Evolutionary conservation across 169 alveolate species (phyloP).

Genomic region (Eimeria necatrix): DNA sequence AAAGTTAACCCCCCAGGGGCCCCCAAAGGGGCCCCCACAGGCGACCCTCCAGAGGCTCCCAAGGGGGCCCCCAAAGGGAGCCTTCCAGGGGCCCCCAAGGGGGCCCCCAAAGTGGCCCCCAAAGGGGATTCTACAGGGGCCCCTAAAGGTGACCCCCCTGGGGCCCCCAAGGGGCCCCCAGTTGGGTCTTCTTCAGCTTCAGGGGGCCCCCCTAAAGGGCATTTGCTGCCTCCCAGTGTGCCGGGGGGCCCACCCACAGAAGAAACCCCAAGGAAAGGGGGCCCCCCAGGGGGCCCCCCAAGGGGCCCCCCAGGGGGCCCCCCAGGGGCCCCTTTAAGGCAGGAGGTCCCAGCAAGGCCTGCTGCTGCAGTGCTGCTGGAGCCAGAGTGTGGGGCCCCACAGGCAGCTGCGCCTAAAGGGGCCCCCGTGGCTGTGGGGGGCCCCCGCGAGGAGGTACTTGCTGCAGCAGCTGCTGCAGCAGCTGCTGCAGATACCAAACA

Average conservation of each 20-base stretch:
- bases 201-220: no score
- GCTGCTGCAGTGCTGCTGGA: no score
- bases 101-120: not conserved
- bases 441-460: no score
- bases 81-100: constrained; percentile 48
- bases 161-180: not conserved
- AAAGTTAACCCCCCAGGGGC: not conserved
- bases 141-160: not conserved
- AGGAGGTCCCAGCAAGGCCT: no score
- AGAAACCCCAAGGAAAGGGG: not conserved
- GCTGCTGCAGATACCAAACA: not conserved
- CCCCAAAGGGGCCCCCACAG: not conserved
- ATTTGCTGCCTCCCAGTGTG: no score
- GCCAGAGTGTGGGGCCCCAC: no score
- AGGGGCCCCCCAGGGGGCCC: not conserved
- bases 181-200: not conserved
- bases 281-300: not conserved
- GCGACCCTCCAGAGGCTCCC: not conserved
- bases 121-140: not conserved
- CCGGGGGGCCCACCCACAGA: no score
- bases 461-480: no score
- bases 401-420: not conserved
- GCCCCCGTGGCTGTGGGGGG: no score
- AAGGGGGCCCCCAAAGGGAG: not conserved
- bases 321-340: not conserved